phyloP scores from a whole-genome alignment of 257 asterid species.

The Nicotiana sylvestris region DNA sequence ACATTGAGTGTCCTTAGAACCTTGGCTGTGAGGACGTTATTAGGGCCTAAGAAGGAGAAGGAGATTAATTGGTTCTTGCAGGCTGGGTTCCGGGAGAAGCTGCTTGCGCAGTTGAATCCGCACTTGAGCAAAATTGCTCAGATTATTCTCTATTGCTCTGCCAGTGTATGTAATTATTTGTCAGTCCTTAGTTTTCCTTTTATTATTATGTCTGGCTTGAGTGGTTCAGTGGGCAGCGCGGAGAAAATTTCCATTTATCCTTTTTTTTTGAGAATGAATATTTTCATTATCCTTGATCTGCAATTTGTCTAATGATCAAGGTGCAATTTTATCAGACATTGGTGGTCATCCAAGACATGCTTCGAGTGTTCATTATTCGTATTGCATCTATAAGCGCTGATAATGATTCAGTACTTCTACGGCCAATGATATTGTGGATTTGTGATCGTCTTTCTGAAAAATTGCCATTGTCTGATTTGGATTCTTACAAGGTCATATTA shows the following conservation, averaged over 20 bases:
- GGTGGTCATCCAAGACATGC: constrained; percentile 66
- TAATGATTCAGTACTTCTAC: constrained; percentile 64
- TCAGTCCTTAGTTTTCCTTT: neutral
- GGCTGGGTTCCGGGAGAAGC: constrained; percentile 65
- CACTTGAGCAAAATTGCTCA: constrained; percentile 53
- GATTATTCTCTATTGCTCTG: constrained; percentile 54
- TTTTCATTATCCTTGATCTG: constrained; percentile 2
- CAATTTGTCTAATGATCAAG: constrained; percentile 5
- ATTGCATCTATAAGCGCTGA: constrained; percentile 62
- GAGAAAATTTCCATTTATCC: neutral
- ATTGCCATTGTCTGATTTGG: constrained; percentile 52
- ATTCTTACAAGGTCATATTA: constrained; percentile 63
- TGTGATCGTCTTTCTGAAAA: constrained; percentile 49
- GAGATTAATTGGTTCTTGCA: constrained; percentile 75
- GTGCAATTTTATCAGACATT: constrained; percentile 27
- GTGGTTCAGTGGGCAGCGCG: neutral
- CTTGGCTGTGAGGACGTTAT: constrained; percentile 63
- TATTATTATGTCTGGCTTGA: neutral
- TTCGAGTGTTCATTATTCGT: constrained; percentile 76
- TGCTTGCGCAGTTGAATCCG: constrained; percentile 55
- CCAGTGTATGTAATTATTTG: constrained; percentile 54
- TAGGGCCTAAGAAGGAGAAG: constrained; percentile 75
- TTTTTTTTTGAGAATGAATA: neutral
- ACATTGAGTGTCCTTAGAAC: constrained; percentile 59
- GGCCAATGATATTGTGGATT: constrained; percentile 62